These are phyloP conservation scores for Guadua angustifolia DNA, from an alignment of 176 grass and related monocot species.

Conservation along the genomic window DNA sequence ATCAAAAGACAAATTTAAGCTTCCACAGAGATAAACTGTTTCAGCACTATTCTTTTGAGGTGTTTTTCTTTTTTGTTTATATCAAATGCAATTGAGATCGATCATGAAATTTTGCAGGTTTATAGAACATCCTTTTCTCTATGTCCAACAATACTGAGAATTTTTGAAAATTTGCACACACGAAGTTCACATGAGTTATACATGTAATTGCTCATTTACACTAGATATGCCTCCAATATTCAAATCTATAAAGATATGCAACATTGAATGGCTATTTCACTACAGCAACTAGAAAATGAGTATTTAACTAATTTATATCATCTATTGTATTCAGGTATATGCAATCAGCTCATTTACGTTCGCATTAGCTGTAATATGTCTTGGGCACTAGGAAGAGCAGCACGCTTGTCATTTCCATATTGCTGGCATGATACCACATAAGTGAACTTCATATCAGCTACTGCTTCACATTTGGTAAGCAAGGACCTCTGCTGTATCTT, in stretches of 20 bases:
- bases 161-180: neutral
- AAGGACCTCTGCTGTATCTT: slow-evolving; percentile 71
- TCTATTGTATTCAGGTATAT: slow-evolving; percentile 15
- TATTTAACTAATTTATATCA: slow-evolving; percentile 26
- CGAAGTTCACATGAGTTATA: neutral
- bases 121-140: neutral
- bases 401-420: slow-evolving; percentile 93
- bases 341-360: slow-evolving; percentile 57
- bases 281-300: slow-evolving; percentile 15
- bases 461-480: slow-evolving; percentile 74
- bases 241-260: no score
- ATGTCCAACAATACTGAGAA: neutral
- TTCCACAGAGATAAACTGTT: neutral
- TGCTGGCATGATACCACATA: slow-evolving; percentile 97
- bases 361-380: slow-evolving; percentile 93
- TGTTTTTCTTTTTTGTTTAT: slow-evolving; percentile 16
- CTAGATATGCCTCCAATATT: no score
- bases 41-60: neutral
- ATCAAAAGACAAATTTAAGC: slow-evolving; percentile 18
- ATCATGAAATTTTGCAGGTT: slow-evolving; percentile 5
- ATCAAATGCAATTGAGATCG: slow-evolving; percentile 4
- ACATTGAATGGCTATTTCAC: neutral
- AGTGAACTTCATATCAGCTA: slow-evolving; percentile 95
- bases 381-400: slow-evolving; percentile 70
- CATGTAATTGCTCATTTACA: no score